Conservation (phyloP, 1,139 yeast species). For the Saccharomyces hybrid region DNA sequence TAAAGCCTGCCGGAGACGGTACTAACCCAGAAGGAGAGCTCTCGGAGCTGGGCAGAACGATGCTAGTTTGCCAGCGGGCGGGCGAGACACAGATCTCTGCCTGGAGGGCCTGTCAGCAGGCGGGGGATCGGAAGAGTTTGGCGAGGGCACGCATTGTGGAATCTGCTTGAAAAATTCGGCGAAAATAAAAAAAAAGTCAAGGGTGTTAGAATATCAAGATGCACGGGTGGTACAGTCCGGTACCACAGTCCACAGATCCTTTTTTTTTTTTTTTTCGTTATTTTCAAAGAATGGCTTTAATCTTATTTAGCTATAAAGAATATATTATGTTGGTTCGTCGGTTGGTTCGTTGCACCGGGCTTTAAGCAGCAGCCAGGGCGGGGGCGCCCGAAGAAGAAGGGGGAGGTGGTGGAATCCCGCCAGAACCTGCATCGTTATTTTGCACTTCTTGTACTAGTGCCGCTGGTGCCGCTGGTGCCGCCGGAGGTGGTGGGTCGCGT, state of each 20-base stretch:
- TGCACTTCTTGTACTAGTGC: conserved; percentile 15
- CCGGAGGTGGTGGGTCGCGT: conserved; percentile 4
- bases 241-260: background rate
- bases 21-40: background rate
- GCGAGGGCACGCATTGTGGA: background rate
- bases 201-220: background rate
- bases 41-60: too few relatives aligned
- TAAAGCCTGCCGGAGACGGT: background rate
- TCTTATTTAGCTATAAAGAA: too few relatives aligned
- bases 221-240: background rate
- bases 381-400: background rate
- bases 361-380: background rate
- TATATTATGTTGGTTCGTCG: background rate
- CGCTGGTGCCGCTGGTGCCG: conserved; percentile 41
- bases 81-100: background rate
- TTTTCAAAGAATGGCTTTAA: background rate
- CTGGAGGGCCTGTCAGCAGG: background rate
- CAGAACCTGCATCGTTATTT: background rate
- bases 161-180: background rate
- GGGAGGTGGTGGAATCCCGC: background rate
- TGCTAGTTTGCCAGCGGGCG: background rate
- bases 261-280: too few relatives aligned
- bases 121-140: background rate
- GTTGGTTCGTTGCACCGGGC: background rate
- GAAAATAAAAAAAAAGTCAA: background rate